Evolutionary conservation across 1,284 basidiomycete genomes (phyloP), one percentile per base, ranked within the genome.

Genomic region (Papiliotrema nemorosa): DNA sequence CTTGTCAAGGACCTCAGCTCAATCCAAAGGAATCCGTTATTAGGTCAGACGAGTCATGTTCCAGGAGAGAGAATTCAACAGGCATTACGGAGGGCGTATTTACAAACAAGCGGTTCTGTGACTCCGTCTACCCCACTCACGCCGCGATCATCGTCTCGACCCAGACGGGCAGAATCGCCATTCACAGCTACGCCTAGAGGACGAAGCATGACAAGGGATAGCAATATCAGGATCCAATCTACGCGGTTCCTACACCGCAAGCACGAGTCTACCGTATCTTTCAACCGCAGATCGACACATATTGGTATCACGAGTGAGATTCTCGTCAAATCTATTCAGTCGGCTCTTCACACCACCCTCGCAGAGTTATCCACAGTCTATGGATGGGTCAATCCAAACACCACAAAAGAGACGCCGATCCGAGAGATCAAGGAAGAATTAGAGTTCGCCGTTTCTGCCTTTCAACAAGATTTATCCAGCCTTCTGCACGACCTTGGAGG

Each of bases 21-120:
- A 5, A 47, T 73, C 5, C 57, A 63, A 21, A 62, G 69, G 2
- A 73, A 73, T 45, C 59, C 69, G 2, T 48, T 73, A 14, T 57
- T 73, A 3, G 66, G 64, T 1, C 64, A 64, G 1, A 62, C 63
- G 0, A 66, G 63, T 35, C 69, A 72, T 47, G 61, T 67, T 0
- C 69, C 71, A 0, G 71, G 71, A 1, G 68, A 70, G 40, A 53
- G 71, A 7, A 72, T 73, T 35, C 57, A 63, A 27, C 56, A 57
- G 0, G 71, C 71, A 1, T 47, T 73, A 16, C 55, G 64, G 16
- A 60, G 61, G 26, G 57, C 59, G 1, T 52, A 47, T 18, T 21
- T 27, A 5, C 18, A n/a, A 13, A 7, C 21, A 2, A 46, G 35
- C 44, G 44, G 44, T 7, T 22, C 24, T 7, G 22, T n/a, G n/a